Evolutionary conservation across 768 basidiomycete genomes (phyloP), one percentile per base, ranked within the genome.

Genomic region (Panaeolus cyanescens): DNA sequence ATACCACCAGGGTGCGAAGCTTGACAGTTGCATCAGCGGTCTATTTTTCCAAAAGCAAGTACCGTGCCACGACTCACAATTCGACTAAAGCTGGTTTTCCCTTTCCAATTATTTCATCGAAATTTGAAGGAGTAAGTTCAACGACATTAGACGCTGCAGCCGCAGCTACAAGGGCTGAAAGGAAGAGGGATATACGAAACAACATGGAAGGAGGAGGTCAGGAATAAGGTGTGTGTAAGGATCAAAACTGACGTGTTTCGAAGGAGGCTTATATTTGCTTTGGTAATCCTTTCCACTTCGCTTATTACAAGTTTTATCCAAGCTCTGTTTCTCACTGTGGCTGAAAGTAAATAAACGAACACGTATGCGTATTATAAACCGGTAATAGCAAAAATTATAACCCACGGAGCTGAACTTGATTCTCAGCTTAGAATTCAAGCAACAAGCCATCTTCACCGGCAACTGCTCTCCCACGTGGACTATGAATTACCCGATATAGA

Each of bases 1-100:
- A 63, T 80, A 91, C 90, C 93, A 94, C 93, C 93, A 95, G 8
- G 93, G 90, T 17, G 93, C 93, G 66, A 89, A 94, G 74, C 92
- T 95, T 40, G 25, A 34, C 32, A 55, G 39, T 32, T 30, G 42
- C 19, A 56, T 32, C 28, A 53, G 45, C 30, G 10, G 25, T 50
- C 45, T 50, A 50, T 50, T 50, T 13, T 50, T 10, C 22, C 45
- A 56, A 36, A 32, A 28, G 6, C 31, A 56, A 1, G 4, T 20
- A 37, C 12, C 15, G 3, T 37, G 39, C 20, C 1, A 32, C 12
- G 20, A 83, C 94, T 74, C 68, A 95, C 93, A 96, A 96, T 77
- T 96, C 94, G 25, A 96, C 92, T 32, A 95, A 81, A 68, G 89
- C 93, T 59, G 92, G 90, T 69, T 85, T 92, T 58, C 90, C 92